phyloP scores from a whole-genome alignment of 768 basidiomycete genomes.

The Roridomyces roridus region DNA sequence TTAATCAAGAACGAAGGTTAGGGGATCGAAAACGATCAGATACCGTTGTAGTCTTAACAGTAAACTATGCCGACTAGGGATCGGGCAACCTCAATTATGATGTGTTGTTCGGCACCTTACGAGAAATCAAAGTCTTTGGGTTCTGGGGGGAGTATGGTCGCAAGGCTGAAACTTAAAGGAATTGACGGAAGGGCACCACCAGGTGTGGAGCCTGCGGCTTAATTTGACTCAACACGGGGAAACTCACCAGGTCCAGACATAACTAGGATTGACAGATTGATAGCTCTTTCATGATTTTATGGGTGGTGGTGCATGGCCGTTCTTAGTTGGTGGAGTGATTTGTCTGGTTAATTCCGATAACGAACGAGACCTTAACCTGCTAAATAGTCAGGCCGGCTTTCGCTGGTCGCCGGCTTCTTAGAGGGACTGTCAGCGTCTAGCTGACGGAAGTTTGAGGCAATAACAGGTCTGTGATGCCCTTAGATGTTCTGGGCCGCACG shows the following conservation, averaged over 20 bases:
- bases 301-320: conserved; percentile 90
- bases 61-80: conserved; percentile 15
- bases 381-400: conserved; percentile 85
- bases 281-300: conserved; percentile 86
- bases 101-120: conserved; percentile 82
- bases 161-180: conserved; percentile 71
- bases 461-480: no score
- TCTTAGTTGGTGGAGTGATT: conserved; percentile 94
- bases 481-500: no score
- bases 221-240: no score
- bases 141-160: conserved; percentile 82
- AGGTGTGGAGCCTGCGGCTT: conserved; percentile 75
- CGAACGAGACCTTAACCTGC: conserved; percentile 93
- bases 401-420: conserved; percentile 74
- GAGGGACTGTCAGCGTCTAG: no score
- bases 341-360: conserved; percentile 98
- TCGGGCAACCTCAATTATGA: conserved; percentile 49
- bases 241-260: no score
- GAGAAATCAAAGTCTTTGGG: conserved; percentile 91
- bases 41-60: no score
- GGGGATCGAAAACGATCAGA: no score
- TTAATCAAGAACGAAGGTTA: no score
- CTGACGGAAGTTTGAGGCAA: no score
- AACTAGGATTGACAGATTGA: conserved; percentile 83
- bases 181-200: conserved; percentile 70